phyloP scores from a whole-genome alignment of 805 yeast species.

The Wickerhamiella australiensis region DNA sequence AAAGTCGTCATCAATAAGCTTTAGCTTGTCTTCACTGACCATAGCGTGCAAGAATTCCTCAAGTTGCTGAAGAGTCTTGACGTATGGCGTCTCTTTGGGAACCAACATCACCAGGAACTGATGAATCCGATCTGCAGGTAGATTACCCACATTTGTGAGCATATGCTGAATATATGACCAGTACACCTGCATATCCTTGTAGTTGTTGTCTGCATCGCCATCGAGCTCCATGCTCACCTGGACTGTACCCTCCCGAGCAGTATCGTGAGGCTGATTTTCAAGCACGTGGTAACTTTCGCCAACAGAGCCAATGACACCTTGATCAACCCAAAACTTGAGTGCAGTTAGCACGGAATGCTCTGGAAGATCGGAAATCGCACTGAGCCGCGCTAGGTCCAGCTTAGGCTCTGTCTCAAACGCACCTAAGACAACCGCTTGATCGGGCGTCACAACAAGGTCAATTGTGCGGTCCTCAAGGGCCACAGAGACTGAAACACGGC shows the following conservation, averaged over 20 bases:
- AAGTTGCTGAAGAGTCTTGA: slow-evolving; percentile 33
- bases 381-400: slow-evolving; percentile 29
- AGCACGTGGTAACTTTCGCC: slow-evolving; percentile 33
- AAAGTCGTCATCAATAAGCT: slow-evolving; percentile 29
- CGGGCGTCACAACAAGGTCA: slow-evolving; percentile 47
- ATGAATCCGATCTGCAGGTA: slow-evolving; percentile 40
- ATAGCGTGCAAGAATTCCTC: slow-evolving; percentile 33
- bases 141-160: slow-evolving; percentile 43
- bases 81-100: slow-evolving; percentile 38
- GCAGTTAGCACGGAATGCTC: slow-evolving; percentile 32
- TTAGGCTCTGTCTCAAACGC: slow-evolving; percentile 31
- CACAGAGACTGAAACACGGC: slow-evolving; percentile 50
- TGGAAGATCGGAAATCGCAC: slow-evolving; percentile 33
- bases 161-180: slow-evolving; percentile 45
- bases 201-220: not conserved
- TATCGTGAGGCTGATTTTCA: slow-evolving; percentile 28
- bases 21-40: slow-evolving; percentile 36
- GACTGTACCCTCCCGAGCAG: slow-evolving; percentile 1
- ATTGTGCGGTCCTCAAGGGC: slow-evolving; percentile 37
- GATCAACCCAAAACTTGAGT: slow-evolving; percentile 51
- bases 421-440: slow-evolving; percentile 51
- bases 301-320: slow-evolving; percentile 40
- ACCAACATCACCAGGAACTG: slow-evolving; percentile 43
- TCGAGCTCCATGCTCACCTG: not conserved
- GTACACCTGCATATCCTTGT: slow-evolving; percentile 30